Conservation (phyloP, 1,284 basidiomycete genomes). For the Sporisorium exsertum region DNA sequence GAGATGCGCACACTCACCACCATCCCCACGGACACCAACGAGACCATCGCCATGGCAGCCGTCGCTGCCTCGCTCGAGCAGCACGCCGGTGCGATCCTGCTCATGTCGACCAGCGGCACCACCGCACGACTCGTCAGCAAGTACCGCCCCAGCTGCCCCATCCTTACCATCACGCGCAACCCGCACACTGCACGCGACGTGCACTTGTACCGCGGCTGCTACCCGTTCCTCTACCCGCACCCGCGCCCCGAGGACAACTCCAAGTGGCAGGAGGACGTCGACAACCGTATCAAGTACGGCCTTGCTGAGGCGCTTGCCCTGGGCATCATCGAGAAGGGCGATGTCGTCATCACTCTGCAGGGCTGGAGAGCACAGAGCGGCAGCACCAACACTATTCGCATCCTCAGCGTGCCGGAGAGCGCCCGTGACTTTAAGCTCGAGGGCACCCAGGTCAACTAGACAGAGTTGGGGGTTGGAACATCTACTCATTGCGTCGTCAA, state of each 20-base stretch:
- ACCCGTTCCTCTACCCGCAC: slow-evolving; percentile 96
- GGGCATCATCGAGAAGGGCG: slow-evolving; percentile 88
- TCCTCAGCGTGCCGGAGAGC: slow-evolving; percentile 61
- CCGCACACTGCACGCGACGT: slow-evolving; percentile 95
- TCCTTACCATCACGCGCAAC: slow-evolving; percentile 91
- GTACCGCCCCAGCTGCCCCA: slow-evolving; percentile 93
- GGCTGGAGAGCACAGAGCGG: slow-evolving; percentile 98
- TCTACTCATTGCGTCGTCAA: background rate
- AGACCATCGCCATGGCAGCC: slow-evolving; percentile 68
- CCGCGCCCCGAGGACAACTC: slow-evolving; percentile 83
- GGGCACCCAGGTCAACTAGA: slow-evolving; percentile 43
- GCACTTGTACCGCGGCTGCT: slow-evolving; percentile 95
- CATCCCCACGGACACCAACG: slow-evolving; percentile 66
- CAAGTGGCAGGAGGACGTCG: slow-evolving; percentile 97
- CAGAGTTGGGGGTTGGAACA: background rate
- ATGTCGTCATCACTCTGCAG: slow-evolving; percentile 93
- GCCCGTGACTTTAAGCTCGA: slow-evolving; percentile 65
- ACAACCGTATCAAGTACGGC: slow-evolving; percentile 77
- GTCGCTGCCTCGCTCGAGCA: slow-evolving; percentile 68
- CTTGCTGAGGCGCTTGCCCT: slow-evolving; percentile 87
- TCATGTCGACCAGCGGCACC: slow-evolving; percentile 91
- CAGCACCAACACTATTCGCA: slow-evolving; percentile 75
- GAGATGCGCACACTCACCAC: slow-evolving; percentile 72
- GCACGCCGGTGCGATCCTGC: slow-evolving; percentile 77
- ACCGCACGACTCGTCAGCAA: slow-evolving; percentile 96